phyloP scores from a whole-genome alignment of 768 basidiomycete genomes.

The Russula dissimulans region DNA sequence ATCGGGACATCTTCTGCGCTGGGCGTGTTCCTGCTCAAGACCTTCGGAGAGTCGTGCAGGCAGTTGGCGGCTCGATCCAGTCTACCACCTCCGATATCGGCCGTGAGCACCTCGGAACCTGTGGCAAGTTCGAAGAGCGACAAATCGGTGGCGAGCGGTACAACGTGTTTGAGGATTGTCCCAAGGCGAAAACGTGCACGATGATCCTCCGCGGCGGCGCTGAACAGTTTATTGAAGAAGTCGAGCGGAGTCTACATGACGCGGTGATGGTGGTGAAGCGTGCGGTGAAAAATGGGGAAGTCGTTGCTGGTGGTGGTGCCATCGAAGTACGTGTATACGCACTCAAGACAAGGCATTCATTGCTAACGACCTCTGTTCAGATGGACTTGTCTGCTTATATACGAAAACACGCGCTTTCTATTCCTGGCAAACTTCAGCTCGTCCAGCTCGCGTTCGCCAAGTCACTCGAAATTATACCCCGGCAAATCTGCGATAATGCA shows the following conservation, averaged over 20 bases:
- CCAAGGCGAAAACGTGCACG: conserved; percentile 93
- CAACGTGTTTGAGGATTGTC: conserved; percentile 90
- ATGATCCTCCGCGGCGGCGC: conserved; percentile 91
- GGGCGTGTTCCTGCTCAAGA: conserved; percentile 89
- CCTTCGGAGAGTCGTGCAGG: conserved; percentile 88
- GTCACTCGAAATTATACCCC: conserved; percentile 93
- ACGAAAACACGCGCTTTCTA: conserved; percentile 81
- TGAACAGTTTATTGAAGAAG: conserved; percentile 98
- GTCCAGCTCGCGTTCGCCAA: conserved; percentile 95
- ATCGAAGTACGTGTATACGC: conserved; percentile 61
- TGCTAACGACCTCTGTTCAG: conserved; percentile 31
- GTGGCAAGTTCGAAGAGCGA: conserved; percentile 84
- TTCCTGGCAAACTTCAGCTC: conserved; percentile 92
- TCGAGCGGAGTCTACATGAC: conserved; percentile 94
- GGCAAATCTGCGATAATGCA: conserved; percentile 98
- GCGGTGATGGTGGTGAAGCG: conserved; percentile 99
- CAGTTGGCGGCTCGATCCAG: conserved; percentile 90
- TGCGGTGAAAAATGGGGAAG: conserved; percentile 88
- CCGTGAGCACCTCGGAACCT: conserved; percentile 87
- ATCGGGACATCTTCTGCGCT: conserved; percentile 97
- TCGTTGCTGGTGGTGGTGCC: conserved; percentile 97
- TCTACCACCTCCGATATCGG: conserved; percentile 91
- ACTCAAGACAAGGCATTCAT: background rate
- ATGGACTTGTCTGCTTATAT: conserved; percentile 97
- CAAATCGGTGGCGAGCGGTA: conserved; percentile 97